phyloP scores from a whole-genome alignment of 495 filamentous ascomycete genomes.

The Neurospora sublineolata region DNA sequence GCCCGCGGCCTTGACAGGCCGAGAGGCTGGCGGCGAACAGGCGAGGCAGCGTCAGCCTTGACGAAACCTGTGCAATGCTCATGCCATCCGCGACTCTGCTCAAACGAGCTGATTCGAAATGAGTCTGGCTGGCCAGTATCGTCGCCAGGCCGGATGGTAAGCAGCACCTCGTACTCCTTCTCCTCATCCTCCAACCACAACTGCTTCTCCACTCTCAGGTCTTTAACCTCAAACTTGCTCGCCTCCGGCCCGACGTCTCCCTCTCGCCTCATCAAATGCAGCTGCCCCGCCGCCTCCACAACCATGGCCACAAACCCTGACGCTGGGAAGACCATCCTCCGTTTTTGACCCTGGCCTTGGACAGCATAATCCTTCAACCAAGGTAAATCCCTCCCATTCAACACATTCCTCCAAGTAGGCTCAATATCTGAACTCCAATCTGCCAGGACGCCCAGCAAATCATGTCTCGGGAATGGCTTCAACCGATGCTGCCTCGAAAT shows the following conservation, averaged over 20 bases:
- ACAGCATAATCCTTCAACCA: slow-evolving; percentile 41
- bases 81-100: slow-evolving; percentile 19
- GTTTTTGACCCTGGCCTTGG: slow-evolving; percentile 1
- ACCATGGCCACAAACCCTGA: slow-evolving; percentile 38
- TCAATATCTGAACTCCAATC: slow-evolving; percentile 30
- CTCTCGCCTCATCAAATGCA: slow-evolving; percentile 5
- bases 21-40: slow-evolving; percentile 1
- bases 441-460: slow-evolving; percentile 34
- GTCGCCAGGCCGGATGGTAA: slow-evolving; percentile 14
- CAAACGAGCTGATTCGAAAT: slow-evolving; percentile 31
- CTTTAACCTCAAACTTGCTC: slow-evolving; percentile 13
- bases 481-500: slow-evolving; percentile 34
- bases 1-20: slow-evolving; percentile 8
- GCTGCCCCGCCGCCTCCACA: slow-evolving; percentile 27
- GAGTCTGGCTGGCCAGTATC: neutral
- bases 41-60: slow-evolving; percentile 22
- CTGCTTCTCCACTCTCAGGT: slow-evolving; percentile 12
- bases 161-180: slow-evolving; percentile 19
- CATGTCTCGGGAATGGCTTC: slow-evolving; percentile 34
- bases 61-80: slow-evolving; percentile 25
- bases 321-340: slow-evolving; percentile 33
- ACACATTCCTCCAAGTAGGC: slow-evolving; percentile 40
- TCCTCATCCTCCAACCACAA: slow-evolving; percentile 16
- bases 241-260: slow-evolving; percentile 12
- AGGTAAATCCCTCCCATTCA: slow-evolving; percentile 30